phyloP scores from a whole-genome alignment of 2,329 filamentous ascomycete species.

The Parastagonospora nodorum region DNA sequence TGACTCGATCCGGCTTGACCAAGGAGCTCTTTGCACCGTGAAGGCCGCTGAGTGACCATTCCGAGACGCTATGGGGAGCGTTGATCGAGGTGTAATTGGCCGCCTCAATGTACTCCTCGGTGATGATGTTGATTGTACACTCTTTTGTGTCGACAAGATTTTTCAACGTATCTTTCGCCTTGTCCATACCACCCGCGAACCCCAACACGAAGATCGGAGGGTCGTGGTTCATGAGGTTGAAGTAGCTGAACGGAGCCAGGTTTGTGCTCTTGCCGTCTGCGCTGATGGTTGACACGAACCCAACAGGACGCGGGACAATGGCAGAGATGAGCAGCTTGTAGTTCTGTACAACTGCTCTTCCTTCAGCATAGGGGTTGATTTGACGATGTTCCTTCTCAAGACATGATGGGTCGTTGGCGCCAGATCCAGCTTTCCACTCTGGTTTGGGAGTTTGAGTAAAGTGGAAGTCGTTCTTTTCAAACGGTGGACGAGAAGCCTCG shows the following conservation, averaged over 20 bases:
- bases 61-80: slow-evolving; percentile 74
- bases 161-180: slow-evolving; percentile 77
- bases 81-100: slow-evolving; percentile 83
- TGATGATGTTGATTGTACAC: slow-evolving; percentile 82
- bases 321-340: slow-evolving; percentile 91
- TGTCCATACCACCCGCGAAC: slow-evolving; percentile 60
- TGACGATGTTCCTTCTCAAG: slow-evolving; percentile 67
- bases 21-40: slow-evolving; percentile 68
- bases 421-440: slow-evolving; percentile 68
- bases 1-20: slow-evolving; percentile 74
- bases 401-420: slow-evolving; percentile 63
- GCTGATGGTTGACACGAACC: slow-evolving; percentile 63
- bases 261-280: slow-evolving; percentile 71
- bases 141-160: slow-evolving; percentile 75
- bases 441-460: slow-evolving; percentile 69
- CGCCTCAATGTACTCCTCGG: slow-evolving; percentile 82
- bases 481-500: slow-evolving; percentile 68
- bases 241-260: slow-evolving; percentile 86
- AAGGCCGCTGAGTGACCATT: slow-evolving; percentile 80
- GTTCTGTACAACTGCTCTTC: slow-evolving; percentile 71
- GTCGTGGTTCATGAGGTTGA: slow-evolving; percentile 82
- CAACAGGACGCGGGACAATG: slow-evolving; percentile 81
- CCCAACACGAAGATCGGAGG: slow-evolving; percentile 79
- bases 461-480: slow-evolving; percentile 57
- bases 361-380: slow-evolving; percentile 80